Percentiles rank a stretch among this genome's conserved stretches.
Evolutionary conservation across 768 basidiomycete genomes (phyloP).

Genomic region (Lactarius sanguifluus): DNA sequence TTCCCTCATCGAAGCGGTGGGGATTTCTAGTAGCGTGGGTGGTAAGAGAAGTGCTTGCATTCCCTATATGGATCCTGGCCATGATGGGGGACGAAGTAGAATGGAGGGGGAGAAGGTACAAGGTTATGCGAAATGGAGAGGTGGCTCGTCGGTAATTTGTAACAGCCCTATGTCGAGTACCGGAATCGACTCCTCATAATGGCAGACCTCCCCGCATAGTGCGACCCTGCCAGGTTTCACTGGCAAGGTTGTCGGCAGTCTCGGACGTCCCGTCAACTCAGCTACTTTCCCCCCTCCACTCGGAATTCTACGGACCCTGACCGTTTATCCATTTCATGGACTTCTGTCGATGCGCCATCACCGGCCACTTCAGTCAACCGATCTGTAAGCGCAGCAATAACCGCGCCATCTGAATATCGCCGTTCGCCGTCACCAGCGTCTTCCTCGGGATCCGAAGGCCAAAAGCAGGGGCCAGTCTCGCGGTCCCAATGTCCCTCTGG

Average conservation of each 20-base stretch:
- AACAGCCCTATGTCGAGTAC: conserved; percentile 28
- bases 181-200: conserved; percentile 31
- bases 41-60: conserved; percentile 73
- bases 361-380: conserved; percentile 19
- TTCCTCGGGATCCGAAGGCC: conserved; percentile 9
- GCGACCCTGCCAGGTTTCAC: conserved; percentile 1
- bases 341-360: conserved; percentile 27
- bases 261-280: conserved; percentile 17
- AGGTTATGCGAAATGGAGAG: conserved; percentile 68
- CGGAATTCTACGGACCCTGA: conserved; percentile 14
- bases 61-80: conserved; percentile 87
- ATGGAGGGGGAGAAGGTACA: conserved; percentile 86
- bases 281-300: conserved; percentile 22
- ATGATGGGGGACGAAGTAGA: conserved; percentile 76
- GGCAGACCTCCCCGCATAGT: conserved; percentile 35
- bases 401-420: conserved; percentile 4
- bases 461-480: conserved; percentile 7
- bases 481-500: conserved; percentile 26
- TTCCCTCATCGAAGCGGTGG: conserved; percentile 49
- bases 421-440: conserved; percentile 25
- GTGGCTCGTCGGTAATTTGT: conserved; percentile 7
- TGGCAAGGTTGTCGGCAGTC: not conserved
- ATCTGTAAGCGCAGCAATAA: conserved; percentile 3
- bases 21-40: conserved; percentile 78
- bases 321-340: conserved; percentile 15